These are phyloP conservation scores for Dipteronia sinensis DNA, from an alignment of 345 rosid species.

Conservation along the genomic window DNA sequence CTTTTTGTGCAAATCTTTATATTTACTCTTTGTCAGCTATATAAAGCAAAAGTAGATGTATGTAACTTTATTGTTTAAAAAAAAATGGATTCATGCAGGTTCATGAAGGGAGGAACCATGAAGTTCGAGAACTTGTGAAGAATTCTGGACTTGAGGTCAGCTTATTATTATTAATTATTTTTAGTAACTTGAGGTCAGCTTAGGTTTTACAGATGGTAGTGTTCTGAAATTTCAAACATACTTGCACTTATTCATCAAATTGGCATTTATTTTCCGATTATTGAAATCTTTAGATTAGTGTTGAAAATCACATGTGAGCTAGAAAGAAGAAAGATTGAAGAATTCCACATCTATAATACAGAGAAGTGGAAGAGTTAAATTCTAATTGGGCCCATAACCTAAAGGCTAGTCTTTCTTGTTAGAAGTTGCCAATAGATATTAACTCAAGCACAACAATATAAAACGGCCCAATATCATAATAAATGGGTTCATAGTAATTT, in stretches of 20 bases:
- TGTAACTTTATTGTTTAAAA: not conserved
- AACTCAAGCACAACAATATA: not conserved
- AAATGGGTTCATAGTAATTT: not conserved
- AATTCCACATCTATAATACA: not conserved
- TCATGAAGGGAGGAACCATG: slow-evolving; percentile 96
- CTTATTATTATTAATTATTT: no score
- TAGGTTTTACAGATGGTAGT: slow-evolving; percentile 17
- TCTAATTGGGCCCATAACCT: not conserved
- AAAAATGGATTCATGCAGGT: slow-evolving; percentile 53
- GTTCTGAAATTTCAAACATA: slow-evolving; percentile 8
- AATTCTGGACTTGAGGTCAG: slow-evolving; percentile 94
- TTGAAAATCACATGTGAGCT: not conserved
- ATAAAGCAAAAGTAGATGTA: slow-evolving; percentile 6
- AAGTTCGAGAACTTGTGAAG: slow-evolving; percentile 93
- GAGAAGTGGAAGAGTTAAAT: not conserved
- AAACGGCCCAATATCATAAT: not conserved
- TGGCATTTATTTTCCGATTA: not conserved
- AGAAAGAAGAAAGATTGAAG: not conserved
- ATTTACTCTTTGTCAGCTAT: not conserved
- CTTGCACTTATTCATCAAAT: not conserved
- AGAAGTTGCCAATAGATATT: not conserved
- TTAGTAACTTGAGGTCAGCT: slow-evolving; percentile 76
- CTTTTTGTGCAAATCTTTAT: not conserved
- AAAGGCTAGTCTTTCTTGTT: not conserved
- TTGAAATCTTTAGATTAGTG: slow-evolving; percentile 1